phyloP scores from a whole-genome alignment of 176 grass and related monocot genomes.

The Avena atlantica region DNA sequence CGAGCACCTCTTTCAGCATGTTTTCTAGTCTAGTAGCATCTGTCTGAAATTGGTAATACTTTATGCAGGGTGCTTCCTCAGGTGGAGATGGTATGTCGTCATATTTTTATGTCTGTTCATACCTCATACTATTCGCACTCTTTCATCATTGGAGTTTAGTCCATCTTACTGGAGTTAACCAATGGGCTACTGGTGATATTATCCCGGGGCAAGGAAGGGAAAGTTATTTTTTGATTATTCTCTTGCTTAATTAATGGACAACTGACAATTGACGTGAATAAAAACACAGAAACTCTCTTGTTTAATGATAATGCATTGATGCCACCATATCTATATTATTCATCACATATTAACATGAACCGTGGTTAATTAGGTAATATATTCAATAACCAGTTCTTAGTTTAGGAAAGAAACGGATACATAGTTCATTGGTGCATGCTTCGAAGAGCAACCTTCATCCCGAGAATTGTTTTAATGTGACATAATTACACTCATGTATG shows the following conservation, averaged over 20 bases:
- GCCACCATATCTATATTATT: constrained; percentile 10
- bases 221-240: constrained; percentile 24
- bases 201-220: constrained; percentile 5
- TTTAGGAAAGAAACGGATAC: constrained; percentile 28
- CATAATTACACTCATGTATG: constrained; percentile 18
- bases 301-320: constrained; percentile 44
- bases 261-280: background rate
- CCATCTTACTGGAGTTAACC: constrained; percentile 5
- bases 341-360: background rate
- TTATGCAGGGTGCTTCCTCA: constrained; percentile 60
- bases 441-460: background rate
- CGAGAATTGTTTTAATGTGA: constrained; percentile 26
- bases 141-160: constrained; percentile 17
- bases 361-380: constrained; percentile 10
- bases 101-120: constrained; percentile 32
- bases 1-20: constrained; percentile 32
- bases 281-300: constrained; percentile 1
- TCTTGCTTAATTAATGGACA: constrained; percentile 1
- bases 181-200: background rate
- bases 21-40: constrained; percentile 2
- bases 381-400: constrained; percentile 13
- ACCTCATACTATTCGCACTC: constrained; percentile 25
- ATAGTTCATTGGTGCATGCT: constrained; percentile 17
- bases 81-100: constrained; percentile 65
- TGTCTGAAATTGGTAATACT: constrained; percentile 41